Base-by-base conservation (phyloP, 2,329 filamentous ascomycete genomes). In the Diaporthe sp. region DNA sequence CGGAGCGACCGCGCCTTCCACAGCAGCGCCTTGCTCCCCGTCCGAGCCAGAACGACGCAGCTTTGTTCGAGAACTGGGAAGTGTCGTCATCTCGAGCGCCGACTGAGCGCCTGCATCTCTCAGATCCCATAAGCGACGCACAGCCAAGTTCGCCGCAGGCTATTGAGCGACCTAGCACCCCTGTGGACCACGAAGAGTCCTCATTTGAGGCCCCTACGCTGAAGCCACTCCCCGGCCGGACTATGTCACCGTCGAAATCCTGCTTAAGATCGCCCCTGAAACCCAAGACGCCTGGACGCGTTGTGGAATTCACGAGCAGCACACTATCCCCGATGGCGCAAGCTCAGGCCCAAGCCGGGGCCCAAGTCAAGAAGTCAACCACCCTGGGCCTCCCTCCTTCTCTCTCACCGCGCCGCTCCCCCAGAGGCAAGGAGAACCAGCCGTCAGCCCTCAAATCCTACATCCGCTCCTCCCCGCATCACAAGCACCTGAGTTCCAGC, bases 221-320 rank as follows among this genome's bases (percentile, higher is more conserved):
- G 30, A 86, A 87, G 9, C 86, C 87, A 2, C 82, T 87, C 4
- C 89, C 89, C 17, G 84, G 87, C 69, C 87, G 85, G 75, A 84
- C 86, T n/a, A 86, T 86, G 6, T 91, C 89, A 1, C 89, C 90
- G 0, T 84, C 81, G 12, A 92, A 91, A 78, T 91, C 90, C 0
- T 89, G 86, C 77, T 81, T 92, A 33, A 86, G 90, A 25, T 90
- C 89, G 5, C 88, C 89, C 0, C 79, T 89, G 25, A 92, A 91
- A 78, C 86, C 88, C 4, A 89, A 86, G 76, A 91, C 88, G 2
- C 89, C 88, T 0, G 90, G 90, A 6, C 86, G 88, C 0, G 87
- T 91, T 0, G 90, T 92, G 19, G 89, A 90, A 74, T 91, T 91
- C 77, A 87, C 87, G 0, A 87, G 86, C 80, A 88, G 84, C 79